phyloP scores from a whole-genome alignment of 768 basidiomycete genomes.

The Phlegmacium glaucopus region DNA sequence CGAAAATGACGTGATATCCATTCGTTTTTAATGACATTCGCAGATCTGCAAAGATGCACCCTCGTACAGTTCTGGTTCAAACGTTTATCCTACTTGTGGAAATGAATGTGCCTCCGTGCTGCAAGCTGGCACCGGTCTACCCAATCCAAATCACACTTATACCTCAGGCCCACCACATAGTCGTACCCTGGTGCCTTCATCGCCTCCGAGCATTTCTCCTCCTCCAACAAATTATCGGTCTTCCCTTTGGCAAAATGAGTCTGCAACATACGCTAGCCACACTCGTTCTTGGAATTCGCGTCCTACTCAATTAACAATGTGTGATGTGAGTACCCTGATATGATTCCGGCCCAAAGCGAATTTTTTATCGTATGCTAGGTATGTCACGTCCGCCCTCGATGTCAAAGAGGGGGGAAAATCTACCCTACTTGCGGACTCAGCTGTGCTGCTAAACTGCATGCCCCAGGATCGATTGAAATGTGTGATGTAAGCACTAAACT shows the following conservation, averaged over 20 bases:
- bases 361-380: neutral
- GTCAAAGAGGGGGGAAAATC: neutral
- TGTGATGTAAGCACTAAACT: constrained; percentile 15
- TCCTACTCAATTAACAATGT: neutral
- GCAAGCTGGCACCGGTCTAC: neutral
- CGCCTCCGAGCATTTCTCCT: too few relatives aligned
- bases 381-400: neutral
- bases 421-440: constrained; percentile 20
- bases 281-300: neutral
- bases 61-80: constrained; percentile 6
- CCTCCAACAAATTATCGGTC: neutral
- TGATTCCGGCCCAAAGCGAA: neutral
- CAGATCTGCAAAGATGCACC: constrained; percentile 14
- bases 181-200: too few relatives aligned
- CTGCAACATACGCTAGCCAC: too few relatives aligned
- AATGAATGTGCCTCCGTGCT: constrained; percentile 16
- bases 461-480: constrained; percentile 11
- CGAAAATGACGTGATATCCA: neutral
- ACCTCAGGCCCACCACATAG: neutral
- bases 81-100: constrained; percentile 19
- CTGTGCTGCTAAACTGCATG: constrained; percentile 15
- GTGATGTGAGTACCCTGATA: neutral
- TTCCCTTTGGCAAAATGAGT: neutral
- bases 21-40: neutral
- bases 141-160: neutral